Evolutionary conservation across 176 grass and related monocot genomes (phyloP).

Genomic region (Lolium multiflorum): DNA sequence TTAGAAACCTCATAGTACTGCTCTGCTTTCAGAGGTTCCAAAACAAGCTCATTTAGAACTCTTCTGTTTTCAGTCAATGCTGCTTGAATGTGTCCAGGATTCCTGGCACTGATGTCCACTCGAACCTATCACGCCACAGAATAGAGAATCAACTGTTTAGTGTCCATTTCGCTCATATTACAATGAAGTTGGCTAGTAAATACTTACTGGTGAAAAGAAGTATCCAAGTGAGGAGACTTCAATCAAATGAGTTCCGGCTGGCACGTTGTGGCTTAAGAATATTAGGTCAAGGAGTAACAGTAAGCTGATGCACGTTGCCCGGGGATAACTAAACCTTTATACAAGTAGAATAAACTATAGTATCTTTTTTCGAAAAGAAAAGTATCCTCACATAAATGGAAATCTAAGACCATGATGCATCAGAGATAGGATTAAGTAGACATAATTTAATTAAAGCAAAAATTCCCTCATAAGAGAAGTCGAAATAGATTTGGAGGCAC

Average conservation of each 20-base stretch:
- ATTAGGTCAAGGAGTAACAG: constrained; percentile 62
- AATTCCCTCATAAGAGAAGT: background rate
- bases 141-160: constrained; percentile 14
- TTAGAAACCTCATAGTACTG: constrained; percentile 86
- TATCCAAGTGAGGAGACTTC: constrained; percentile 87
- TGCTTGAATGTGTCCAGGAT: constrained; percentile 97
- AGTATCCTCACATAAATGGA: background rate
- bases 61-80: constrained; percentile 89
- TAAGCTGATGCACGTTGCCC: constrained; percentile 5
- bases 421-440: background rate
- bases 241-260: constrained; percentile 96
- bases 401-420: background rate
- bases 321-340: constrained; percentile 17
- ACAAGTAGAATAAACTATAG: background rate
- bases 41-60: constrained; percentile 84
- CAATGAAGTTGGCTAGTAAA: constrained; percentile 10
- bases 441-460: background rate
- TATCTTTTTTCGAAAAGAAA: background rate
- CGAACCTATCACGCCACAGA: constrained; percentile 67
- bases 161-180: background rate
- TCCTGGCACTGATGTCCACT: constrained; percentile 95
- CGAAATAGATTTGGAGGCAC: background rate
- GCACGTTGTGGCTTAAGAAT: constrained; percentile 77
- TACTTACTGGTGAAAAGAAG: constrained; percentile 96
- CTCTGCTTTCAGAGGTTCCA: constrained; percentile 91